These are phyloP conservation scores for Cladosporium sp. DNA, from an alignment of 2,329 filamentous ascomycete species.

Conservation along the genomic window DNA sequence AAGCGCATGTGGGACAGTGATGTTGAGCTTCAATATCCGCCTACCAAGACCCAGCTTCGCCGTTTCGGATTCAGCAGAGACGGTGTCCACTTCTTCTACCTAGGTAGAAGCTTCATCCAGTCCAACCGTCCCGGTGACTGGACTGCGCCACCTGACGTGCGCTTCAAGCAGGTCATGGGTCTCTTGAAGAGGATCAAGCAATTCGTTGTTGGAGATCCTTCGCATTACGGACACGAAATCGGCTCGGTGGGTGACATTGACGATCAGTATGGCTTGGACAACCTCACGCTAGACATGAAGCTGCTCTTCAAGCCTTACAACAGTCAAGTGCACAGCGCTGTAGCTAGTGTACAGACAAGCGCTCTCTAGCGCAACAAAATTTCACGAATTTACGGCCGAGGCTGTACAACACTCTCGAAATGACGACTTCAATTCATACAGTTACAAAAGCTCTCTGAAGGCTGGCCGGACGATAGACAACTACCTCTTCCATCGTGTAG, in stretches of 20 bases:
- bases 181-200: conserved; percentile 57
- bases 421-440: conserved; percentile 9
- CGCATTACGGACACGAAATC: conserved; percentile 61
- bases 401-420: conserved; percentile 12
- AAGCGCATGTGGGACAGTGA: conserved; percentile 69
- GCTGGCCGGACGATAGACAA: neutral
- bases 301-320: conserved; percentile 61
- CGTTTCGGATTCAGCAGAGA: conserved; percentile 68
- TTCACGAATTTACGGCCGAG: conserved; percentile 14
- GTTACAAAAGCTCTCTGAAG: neutral
- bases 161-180: conserved; percentile 58
- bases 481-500: neutral
- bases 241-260: conserved; percentile 67
- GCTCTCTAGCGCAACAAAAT: conserved; percentile 14
- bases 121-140: conserved; percentile 46
- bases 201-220: conserved; percentile 61
- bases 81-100: conserved; percentile 69
- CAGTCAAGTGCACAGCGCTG: conserved; percentile 30
- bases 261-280: conserved; percentile 59
- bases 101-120: conserved; percentile 63
- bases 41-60: conserved; percentile 41
- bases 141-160: conserved; percentile 52
- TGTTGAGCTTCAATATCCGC: conserved; percentile 64
- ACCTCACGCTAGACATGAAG: conserved; percentile 68
- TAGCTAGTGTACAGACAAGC: conserved; percentile 29